These are phyloP conservation scores for Zygoascus biomembranicola DNA, from an alignment of 805 yeast genomes.

Conservation along the genomic window DNA sequence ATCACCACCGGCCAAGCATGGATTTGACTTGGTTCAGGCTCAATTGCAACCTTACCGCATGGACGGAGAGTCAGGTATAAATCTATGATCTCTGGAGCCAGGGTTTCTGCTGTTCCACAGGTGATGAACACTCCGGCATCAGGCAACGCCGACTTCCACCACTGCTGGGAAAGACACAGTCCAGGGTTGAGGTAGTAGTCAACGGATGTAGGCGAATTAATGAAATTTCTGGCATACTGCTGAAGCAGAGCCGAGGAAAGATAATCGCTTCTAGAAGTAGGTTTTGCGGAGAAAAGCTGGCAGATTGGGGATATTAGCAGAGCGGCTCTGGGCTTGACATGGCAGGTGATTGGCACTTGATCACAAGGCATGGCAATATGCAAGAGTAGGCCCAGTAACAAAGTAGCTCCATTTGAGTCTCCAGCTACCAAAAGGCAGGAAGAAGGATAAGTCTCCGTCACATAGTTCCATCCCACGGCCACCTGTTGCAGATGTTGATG, in stretches of 20 bases:
- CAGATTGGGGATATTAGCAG: conserved; percentile 30
- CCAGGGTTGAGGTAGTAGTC: conserved; percentile 30
- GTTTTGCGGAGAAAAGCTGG: conserved; percentile 7
- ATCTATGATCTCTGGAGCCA: conserved; percentile 31
- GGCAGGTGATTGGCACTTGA: conserved; percentile 6
- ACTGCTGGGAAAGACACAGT: conserved; percentile 21
- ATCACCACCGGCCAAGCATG: conserved; percentile 45
- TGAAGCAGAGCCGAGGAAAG: conserved; percentile 10
- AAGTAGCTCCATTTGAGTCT: conserved; percentile 44
- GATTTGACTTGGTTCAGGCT: conserved; percentile 27
- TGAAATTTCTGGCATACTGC: conserved; percentile 8
- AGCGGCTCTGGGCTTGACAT: conserved; percentile 26
- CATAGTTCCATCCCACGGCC: conserved; percentile 28
- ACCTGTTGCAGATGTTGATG: conserved; percentile 25
- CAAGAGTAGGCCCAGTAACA: conserved; percentile 32
- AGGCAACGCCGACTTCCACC: conserved; percentile 39
- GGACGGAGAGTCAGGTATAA: conserved; percentile 24
- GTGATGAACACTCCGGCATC: conserved; percentile 33
- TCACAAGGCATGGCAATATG: conserved; percentile 31
- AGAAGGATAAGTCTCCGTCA: conserved; percentile 5
- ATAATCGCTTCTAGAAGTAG: conserved; percentile 13
- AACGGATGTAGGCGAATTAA: conserved; percentile 11
- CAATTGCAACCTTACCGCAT: conserved; percentile 29
- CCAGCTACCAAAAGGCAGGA: conserved; percentile 34
- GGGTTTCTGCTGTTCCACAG: conserved; percentile 38